Conservation (phyloP, 192 early-diverging fungal genomes). For the Entomortierella parvispora region DNA sequence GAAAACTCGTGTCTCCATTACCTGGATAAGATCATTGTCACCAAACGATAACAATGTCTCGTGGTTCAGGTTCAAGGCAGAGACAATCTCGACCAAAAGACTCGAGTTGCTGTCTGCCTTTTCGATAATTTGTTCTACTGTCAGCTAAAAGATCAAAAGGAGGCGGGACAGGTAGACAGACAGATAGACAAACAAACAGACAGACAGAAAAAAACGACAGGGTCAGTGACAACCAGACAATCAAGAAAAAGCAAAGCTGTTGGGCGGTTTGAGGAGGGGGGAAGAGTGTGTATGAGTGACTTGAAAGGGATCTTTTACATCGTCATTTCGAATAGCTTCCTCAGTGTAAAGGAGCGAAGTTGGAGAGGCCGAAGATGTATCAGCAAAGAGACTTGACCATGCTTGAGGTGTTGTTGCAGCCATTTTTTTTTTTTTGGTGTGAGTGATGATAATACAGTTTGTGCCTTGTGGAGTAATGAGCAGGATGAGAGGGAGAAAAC, state of each 20-base stretch:
- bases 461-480: neutral
- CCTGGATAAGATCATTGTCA: constrained; percentile 39
- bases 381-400: constrained; percentile 34
- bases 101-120: constrained; percentile 33
- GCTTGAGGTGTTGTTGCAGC: constrained; percentile 29
- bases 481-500: neutral
- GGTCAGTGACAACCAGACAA: neutral
- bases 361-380: constrained; percentile 4
- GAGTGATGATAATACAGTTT: neutral
- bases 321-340: constrained; percentile 29
- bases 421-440: constrained; percentile 13
- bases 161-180: neutral
- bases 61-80: constrained; percentile 13
- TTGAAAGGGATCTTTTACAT: constrained; percentile 5
- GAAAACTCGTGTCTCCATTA: neutral
- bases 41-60: constrained; percentile 11
- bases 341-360: constrained; percentile 35
- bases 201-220: no score
- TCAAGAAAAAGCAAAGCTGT: neutral
- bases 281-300: neutral
- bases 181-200: neutral
- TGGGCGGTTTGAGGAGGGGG: neutral
- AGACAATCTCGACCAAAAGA: constrained; percentile 33
- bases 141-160: neutral
- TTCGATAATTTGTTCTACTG: constrained; percentile 35